Percentiles rank a stretch among this genome's conserved stretches.
phyloP scores from a whole-genome alignment of 495 filamentous ascomycete species.

The Penicillium paradoxum region DNA sequence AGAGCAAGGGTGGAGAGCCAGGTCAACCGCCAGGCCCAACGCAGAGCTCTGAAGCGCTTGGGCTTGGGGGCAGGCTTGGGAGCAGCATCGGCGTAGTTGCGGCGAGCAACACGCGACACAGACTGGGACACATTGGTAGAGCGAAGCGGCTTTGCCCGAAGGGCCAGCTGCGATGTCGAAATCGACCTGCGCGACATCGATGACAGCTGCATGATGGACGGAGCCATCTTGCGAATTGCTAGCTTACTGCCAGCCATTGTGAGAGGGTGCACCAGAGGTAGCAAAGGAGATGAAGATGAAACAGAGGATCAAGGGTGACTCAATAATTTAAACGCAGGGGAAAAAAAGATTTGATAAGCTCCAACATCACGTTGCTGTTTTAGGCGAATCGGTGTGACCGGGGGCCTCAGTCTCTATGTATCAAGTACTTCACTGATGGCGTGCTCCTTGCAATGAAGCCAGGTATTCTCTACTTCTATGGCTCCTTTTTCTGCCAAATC shows the following conservation, averaged over 20 bases:
- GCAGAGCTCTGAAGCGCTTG: slow-evolving; percentile 47
- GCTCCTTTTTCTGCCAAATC: background rate
- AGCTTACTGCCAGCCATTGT: slow-evolving; percentile 42
- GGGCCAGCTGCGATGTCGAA: slow-evolving; percentile 23
- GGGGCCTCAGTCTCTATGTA: slow-evolving; percentile 1
- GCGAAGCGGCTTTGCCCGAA: slow-evolving; percentile 25
- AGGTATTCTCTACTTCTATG: background rate
- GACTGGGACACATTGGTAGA: slow-evolving; percentile 21
- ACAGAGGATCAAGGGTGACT: slow-evolving; percentile 6
- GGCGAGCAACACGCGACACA: slow-evolving; percentile 33
- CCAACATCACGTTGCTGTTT: slow-evolving; percentile 30
- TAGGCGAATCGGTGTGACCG: slow-evolving; percentile 42
- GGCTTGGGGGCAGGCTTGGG: slow-evolving; percentile 36
- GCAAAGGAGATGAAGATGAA: slow-evolving; percentile 13
- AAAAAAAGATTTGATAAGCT: slow-evolving; percentile 26
- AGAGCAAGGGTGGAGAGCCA: slow-evolving; percentile 65
- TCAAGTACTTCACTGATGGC: background rate
- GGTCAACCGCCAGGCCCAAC: slow-evolving; percentile 72
- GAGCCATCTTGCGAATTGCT: slow-evolving; percentile 35
- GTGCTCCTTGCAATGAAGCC: background rate
- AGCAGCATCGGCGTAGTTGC: slow-evolving; percentile 40
- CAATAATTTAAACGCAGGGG: slow-evolving; percentile 12
- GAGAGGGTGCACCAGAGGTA: slow-evolving; percentile 9
- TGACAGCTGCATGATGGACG: slow-evolving; percentile 36
- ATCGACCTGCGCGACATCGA: slow-evolving; percentile 41